phyloP scores from a whole-genome alignment of 768 basidiomycete species.

The Pholiota molesta region DNA sequence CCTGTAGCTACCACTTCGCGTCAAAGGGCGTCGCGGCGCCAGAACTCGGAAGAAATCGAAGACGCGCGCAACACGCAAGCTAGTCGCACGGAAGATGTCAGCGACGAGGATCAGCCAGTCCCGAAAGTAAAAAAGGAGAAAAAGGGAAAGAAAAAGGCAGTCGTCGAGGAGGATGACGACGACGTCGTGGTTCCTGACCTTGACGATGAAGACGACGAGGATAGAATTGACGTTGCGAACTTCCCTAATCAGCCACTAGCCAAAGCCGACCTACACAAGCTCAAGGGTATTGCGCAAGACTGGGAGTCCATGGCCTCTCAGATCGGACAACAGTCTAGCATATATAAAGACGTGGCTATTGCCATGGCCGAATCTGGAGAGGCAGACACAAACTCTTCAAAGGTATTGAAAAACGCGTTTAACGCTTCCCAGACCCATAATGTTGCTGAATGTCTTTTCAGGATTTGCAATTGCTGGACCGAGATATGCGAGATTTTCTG shows the following conservation, averaged over 20 bases:
- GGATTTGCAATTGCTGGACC: constrained; percentile 64
- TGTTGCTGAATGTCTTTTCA: constrained; percentile 26
- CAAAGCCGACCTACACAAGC: constrained; percentile 49
- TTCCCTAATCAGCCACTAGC: constrained; percentile 71
- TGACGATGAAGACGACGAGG: constrained; percentile 49
- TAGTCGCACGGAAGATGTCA: constrained; percentile 45
- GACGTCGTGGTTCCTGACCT: constrained; percentile 23
- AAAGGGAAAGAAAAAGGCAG: constrained; percentile 33
- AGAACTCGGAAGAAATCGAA: constrained; percentile 64
- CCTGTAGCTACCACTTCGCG: constrained; percentile 43
- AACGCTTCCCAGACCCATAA: neutral
- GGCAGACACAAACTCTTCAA: constrained; percentile 45
- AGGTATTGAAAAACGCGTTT: constrained; percentile 37
- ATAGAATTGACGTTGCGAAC: constrained; percentile 59
- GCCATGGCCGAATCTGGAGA: constrained; percentile 67
- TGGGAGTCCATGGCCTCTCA: constrained; percentile 60
- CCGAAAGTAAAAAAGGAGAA: constrained; percentile 38
- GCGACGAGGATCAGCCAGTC: constrained; percentile 42
- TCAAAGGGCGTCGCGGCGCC: constrained; percentile 41
- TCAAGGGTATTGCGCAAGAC: constrained; percentile 62
- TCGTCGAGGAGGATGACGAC: constrained; percentile 21
- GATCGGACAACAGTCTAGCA: constrained; percentile 49
- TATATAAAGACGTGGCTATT: constrained; percentile 43
- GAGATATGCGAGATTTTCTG: constrained; percentile 66
- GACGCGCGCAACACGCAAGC: constrained; percentile 46